Percentiles rank a stretch among this genome's conserved stretches.
Conservation (phyloP, 2,329 filamentous ascomycete species). For the Microdochium bolleyi region DNA sequence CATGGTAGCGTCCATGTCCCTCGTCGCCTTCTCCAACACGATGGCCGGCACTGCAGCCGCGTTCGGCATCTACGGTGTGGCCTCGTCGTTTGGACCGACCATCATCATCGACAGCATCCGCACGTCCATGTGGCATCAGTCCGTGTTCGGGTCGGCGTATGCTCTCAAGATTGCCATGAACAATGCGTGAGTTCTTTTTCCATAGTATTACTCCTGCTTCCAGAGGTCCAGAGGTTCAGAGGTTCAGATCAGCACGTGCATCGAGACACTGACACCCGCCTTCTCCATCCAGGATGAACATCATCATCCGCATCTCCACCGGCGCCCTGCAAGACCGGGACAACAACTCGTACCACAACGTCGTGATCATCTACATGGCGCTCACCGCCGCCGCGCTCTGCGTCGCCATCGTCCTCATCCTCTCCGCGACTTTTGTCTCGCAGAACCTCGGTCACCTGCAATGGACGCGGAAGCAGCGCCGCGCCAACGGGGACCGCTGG, state of each 20-base stretch:
- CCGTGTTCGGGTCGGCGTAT: conserved; percentile 52
- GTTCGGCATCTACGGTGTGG: conserved; percentile 52
- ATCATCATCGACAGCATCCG: conserved; percentile 54
- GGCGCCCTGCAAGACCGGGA: conserved; percentile 52
- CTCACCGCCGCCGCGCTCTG: conserved; percentile 40
- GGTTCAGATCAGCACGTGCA: background rate
- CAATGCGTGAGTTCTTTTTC: conserved; percentile 31
- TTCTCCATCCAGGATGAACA: conserved; percentile 38
- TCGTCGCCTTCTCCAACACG: conserved; percentile 43
- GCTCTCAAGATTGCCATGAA: conserved; percentile 54
- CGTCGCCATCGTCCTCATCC: conserved; percentile 31
- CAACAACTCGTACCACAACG: conserved; percentile 45
- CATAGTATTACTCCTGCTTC: background rate
- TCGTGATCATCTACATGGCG: conserved; percentile 47
- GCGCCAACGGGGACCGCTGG: conserved; percentile 33
- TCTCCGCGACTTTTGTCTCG: conserved; percentile 23
- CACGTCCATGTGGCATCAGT: conserved; percentile 50
- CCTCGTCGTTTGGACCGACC: conserved; percentile 45
- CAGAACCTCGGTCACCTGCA: conserved; percentile 41
- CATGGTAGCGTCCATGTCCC: conserved; percentile 43
- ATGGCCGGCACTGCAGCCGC: conserved; percentile 45
- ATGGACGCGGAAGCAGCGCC: conserved; percentile 48
- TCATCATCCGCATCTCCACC: conserved; percentile 48
- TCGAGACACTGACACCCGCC: background rate
- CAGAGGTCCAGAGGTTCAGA: background rate